Conservation (phyloP, 2,329 filamentous ascomycete genomes). For the Aspergillus sp. region DNA sequence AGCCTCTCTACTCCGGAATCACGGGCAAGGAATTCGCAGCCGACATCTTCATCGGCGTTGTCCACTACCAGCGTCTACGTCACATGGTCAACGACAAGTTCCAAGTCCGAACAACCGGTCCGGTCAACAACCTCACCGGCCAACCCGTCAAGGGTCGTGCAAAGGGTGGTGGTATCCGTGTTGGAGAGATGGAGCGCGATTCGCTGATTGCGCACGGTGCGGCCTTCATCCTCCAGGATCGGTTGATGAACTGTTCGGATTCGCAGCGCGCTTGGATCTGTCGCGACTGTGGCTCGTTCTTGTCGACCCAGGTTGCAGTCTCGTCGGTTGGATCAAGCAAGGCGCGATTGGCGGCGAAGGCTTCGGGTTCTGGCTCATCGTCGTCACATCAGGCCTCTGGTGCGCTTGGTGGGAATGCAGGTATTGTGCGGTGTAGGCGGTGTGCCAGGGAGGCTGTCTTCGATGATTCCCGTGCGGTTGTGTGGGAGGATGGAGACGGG, state of each 20-base stretch:
- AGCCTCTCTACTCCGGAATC: constrained; percentile 97
- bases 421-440: constrained; percentile 73
- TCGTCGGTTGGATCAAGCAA: constrained; percentile 29
- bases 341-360: constrained; percentile 31
- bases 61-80: constrained; percentile 95
- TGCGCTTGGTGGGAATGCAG: constrained; percentile 59
- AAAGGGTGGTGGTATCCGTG: constrained; percentile 95
- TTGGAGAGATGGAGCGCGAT: constrained; percentile 99
- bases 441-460: constrained; percentile 67
- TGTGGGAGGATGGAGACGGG: constrained; percentile 90
- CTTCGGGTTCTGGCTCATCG: not conserved
- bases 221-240: constrained; percentile 90
- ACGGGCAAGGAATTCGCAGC: constrained; percentile 91
- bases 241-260: constrained; percentile 95
- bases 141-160: constrained; percentile 97
- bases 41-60: constrained; percentile 94
- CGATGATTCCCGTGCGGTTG: constrained; percentile 67
- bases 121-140: constrained; percentile 83
- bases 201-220: constrained; percentile 92
- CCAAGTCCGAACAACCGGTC: constrained; percentile 94
- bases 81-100: constrained; percentile 99
- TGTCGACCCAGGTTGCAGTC: constrained; percentile 69
- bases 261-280: constrained; percentile 89
- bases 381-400: constrained; percentile 24
- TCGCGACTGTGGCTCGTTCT: constrained; percentile 82